Conservation (phyloP, 176 grass and related monocot species). For the Juncus inflexus region DNA sequence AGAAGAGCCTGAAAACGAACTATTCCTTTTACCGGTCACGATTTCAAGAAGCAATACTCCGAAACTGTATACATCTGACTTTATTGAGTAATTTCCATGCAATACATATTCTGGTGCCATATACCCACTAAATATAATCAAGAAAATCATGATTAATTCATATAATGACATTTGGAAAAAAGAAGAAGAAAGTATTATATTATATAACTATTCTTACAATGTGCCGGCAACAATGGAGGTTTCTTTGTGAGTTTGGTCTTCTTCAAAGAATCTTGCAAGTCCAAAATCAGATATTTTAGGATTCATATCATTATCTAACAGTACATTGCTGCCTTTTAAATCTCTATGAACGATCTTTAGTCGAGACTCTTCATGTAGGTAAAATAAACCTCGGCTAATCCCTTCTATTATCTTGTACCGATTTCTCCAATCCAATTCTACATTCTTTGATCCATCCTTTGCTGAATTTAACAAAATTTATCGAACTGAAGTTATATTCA, state of each 20-base stretch:
- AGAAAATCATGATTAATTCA: not conserved
- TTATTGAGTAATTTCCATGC: conserved; percentile 14
- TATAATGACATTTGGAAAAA: not conserved
- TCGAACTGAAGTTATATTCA: not conserved
- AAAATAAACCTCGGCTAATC: conserved; percentile 20
- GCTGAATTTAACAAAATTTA: conserved; percentile 10
- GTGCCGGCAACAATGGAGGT: conserved; percentile 15
- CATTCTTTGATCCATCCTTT: not conserved
- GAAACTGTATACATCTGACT: conserved; percentile 32
- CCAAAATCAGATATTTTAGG: conserved; percentile 25
- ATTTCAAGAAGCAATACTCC: conserved; percentile 26
- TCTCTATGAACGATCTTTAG: conserved; percentile 22
- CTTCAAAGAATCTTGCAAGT: conserved; percentile 26
- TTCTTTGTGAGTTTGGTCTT: conserved; percentile 24
- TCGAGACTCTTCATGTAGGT: conserved; percentile 27
- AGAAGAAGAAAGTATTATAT: not conserved
- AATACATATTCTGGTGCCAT: conserved; percentile 30
- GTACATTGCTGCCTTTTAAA: conserved; percentile 22
- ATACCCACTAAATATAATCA: conserved; percentile 22
- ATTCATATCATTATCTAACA: conserved; percentile 24
- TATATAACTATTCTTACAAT: conserved; percentile 1
- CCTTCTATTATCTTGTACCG: conserved; percentile 21
- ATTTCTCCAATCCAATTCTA: conserved; percentile 5
- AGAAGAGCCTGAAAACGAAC: conserved; percentile 1
- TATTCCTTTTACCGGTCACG: conserved; percentile 18